Evolutionary conservation across 2,329 filamentous ascomycete species (phyloP).

Genomic region (Colletotrichum echinochloae): DNA sequence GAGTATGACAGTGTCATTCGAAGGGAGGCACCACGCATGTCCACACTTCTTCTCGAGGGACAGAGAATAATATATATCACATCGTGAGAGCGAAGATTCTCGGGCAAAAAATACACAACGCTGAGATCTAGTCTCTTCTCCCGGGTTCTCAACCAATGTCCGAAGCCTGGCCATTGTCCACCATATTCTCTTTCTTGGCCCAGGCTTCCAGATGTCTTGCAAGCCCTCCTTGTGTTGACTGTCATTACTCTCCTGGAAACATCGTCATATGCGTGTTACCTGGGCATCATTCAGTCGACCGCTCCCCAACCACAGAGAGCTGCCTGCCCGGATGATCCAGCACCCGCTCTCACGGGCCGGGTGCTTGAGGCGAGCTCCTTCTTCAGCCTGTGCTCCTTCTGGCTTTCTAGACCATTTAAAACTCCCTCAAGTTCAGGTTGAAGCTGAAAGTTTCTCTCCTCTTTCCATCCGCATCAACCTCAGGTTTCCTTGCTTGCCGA

Average conservation of each 20-base stretch:
- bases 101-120: not conserved
- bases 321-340: not conserved
- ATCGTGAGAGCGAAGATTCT: fast-evolving
- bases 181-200: not conserved
- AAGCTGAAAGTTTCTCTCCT: not conserved
- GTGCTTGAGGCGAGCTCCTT: conserved; percentile 18
- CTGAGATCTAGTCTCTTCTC: not conserved
- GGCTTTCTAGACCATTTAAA: not conserved
- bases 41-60: not conserved
- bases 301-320: not conserved
- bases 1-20: not conserved
- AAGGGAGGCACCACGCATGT: not conserved
- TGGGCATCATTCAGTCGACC: not conserved
- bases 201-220: not conserved
- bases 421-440: not conserved
- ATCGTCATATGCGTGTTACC: not conserved
- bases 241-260: fast-evolving
- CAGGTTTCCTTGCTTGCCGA: not conserved
- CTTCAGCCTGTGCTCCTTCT: not conserved
- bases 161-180: not conserved
- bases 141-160: not conserved
- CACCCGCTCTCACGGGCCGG: not conserved
- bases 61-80: not conserved
- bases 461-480: not conserved
- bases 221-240: not conserved